phyloP scores from a whole-genome alignment of 2,329 filamentous ascomycete species.

The Stachybotrys chlorohalonatus region DNA sequence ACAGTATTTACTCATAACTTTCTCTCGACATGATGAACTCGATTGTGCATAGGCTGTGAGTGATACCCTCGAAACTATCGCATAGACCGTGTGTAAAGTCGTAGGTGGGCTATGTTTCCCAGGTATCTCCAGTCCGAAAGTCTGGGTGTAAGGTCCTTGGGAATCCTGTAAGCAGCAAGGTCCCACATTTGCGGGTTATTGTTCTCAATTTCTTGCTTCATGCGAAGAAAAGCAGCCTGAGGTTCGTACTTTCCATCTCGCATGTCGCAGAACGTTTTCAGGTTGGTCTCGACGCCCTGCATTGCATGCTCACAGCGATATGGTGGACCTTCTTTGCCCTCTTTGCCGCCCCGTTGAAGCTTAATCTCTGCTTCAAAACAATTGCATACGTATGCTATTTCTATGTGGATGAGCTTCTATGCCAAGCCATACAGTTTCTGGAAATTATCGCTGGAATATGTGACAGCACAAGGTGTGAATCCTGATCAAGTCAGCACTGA shows the following conservation, averaged over 20 bases:
- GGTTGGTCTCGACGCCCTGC: constrained; percentile 64
- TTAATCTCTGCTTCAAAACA: constrained; percentile 79
- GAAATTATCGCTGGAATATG: constrained; percentile 87
- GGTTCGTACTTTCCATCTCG: constrained; percentile 83
- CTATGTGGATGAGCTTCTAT: constrained; percentile 69
- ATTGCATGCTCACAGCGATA: constrained; percentile 76
- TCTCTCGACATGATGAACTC: constrained; percentile 80
- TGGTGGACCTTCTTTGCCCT: constrained; percentile 53
- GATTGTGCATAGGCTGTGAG: constrained; percentile 85
- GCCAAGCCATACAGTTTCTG: constrained; percentile 79
- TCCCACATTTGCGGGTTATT: constrained; percentile 97
- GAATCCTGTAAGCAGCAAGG: constrained; percentile 80
- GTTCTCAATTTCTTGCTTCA: constrained; percentile 82
- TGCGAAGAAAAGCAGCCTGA: constrained; percentile 74
- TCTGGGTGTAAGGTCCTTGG: constrained; percentile 58
- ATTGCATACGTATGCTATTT: constrained; percentile 75
- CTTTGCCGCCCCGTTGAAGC: constrained; percentile 72
- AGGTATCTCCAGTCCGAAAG: constrained; percentile 49
- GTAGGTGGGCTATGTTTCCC: background rate
- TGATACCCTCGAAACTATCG: constrained; percentile 90
- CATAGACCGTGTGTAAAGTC: constrained; percentile 52
- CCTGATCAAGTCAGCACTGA: constrained; percentile 15
- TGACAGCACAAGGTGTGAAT: constrained; percentile 71
- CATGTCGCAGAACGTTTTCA: constrained; percentile 83
- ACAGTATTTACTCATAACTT: constrained; percentile 60